Base-by-base conservation (phyloP, 305 asterid species). In the Fraxinus sp. region DNA sequence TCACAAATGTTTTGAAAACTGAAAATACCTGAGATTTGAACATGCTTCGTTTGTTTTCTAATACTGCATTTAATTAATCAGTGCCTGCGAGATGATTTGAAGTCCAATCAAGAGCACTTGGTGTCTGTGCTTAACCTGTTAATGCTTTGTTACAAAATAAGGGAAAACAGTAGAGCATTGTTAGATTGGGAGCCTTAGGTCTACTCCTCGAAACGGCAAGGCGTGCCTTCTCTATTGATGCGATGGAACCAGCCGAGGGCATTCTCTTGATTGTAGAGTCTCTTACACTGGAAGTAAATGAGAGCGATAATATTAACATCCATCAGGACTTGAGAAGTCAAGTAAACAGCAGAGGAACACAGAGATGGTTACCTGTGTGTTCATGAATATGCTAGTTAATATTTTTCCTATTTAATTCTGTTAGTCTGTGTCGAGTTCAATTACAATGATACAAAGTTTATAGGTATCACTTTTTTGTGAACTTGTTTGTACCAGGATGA, bases 231-330 rank as follows among this genome's bases (percentile, higher is more conserved):
- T 90, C 91, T 77, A 94, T 96, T 30, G 99, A 96, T 87, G 98
- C 98, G 39, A 96, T 94, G 95, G 99, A 96, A 84, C 97, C 98
- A 81, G 99, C 99, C 81, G 99, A 94, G 89, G 98, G 99, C 66
- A 96, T 96, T 86, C 90, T 94, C 46, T 86, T 92, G 84, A 96
- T 96, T 82, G 99, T 96, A 79, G 99, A 96, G 92, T 89, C 93
- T 82, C 93, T 96, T 82, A 93, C 99, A 7, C 79, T 94, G 90
- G 99, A 94, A 92, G 98, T 98, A 80, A 96, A 94, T 78, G 98
- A 94, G 86, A 93, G 98, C 77, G 96, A 93, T 83, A 91, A 83
- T 88, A 91, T 96, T 81, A 92, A 91, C 88, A 91, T 85, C 98
- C 98, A 71, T 90, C 95, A 32, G 97, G 97, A 82, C 91, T 91